Percentiles rank a stretch among this genome's conserved stretches.
These are phyloP conservation scores for Hanseniaspora meyeri DNA, from an alignment of 805 yeast species.

Conservation along the genomic window DNA sequence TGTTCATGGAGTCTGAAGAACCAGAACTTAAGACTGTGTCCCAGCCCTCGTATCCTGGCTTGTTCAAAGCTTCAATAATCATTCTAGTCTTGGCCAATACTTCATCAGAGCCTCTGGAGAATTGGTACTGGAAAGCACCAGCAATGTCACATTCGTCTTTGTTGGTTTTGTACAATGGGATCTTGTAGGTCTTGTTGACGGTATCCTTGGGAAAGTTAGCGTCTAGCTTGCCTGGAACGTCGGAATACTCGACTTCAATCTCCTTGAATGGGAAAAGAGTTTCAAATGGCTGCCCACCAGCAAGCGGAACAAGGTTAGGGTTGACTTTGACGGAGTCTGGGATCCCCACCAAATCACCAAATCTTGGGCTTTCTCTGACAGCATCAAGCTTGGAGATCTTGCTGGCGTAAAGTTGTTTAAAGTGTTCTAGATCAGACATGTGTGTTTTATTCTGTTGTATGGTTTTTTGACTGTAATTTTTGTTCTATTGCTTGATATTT, in stretches of 20 bases:
- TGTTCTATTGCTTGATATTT: background rate
- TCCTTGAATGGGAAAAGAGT: conserved; percentile 49
- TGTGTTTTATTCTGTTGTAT: background rate
- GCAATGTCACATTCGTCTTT: conserved; percentile 24
- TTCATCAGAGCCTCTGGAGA: conserved; percentile 38
- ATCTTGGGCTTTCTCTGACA: background rate
- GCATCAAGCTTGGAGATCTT: conserved; percentile 4
- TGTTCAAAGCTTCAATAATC: conserved; percentile 32
- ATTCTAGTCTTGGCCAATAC: conserved; percentile 30
- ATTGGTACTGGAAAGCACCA: conserved; percentile 45
- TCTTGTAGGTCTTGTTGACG: background rate
- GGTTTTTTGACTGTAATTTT: background rate
- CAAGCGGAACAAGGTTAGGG: conserved; percentile 32
- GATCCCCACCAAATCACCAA: background rate
- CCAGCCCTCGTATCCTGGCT: conserved; percentile 40
- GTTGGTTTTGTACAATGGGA: conserved; percentile 1
- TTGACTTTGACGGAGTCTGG: background rate
- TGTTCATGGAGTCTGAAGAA: conserved; percentile 45
- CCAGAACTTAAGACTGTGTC: conserved; percentile 36
- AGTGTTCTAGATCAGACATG: background rate
- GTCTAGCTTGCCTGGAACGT: conserved; percentile 26
- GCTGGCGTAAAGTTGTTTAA: background rate
- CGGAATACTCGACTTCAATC: conserved; percentile 35
- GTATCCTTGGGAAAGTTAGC: conserved; percentile 19
- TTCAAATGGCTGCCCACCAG: conserved; percentile 50